A percentile compares a stretch with the other conserved stretches of the same genome.
Evolutionary conservation across 225 moss, liverwort and hornwort genomes (phyloP).

Genomic region (Pseudisothecium myosuroides): DNA sequence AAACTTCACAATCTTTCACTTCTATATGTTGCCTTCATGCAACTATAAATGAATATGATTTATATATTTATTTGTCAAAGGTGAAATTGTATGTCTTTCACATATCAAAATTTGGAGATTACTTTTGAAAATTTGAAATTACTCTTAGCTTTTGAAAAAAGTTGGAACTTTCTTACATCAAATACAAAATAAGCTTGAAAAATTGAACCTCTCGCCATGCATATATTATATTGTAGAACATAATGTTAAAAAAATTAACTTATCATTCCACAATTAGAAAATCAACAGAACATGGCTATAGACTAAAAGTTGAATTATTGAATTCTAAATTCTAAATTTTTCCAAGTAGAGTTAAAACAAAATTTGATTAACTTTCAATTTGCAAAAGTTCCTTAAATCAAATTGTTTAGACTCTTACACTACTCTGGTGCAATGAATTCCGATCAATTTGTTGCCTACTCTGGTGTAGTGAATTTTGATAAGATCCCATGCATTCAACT

Average conservation of each 20-base stretch:
- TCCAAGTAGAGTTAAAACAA: not conserved
- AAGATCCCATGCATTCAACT: too few relatives aligned
- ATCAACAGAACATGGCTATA: not conserved
- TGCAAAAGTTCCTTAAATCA: not conserved
- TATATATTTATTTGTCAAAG: accelerated
- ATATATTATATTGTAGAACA: not conserved
- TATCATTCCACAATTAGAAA: not conserved
- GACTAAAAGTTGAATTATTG: not conserved
- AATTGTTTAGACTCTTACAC: not conserved
- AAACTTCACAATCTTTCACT: not conserved
- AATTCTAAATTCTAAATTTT: not conserved
- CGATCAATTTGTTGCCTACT: too few relatives aligned
- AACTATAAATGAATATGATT: not conserved
- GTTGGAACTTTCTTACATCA: not conserved
- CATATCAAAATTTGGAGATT: not conserved
- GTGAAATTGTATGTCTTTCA: not conserved
- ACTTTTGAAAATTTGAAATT: not conserved
- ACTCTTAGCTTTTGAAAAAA: not conserved
- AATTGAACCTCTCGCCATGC: not conserved
- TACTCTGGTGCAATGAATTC: too few relatives aligned
- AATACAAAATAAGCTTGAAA: not conserved
- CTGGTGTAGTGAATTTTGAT: too few relatives aligned
- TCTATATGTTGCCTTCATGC: accelerated
- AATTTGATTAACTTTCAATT: not conserved
- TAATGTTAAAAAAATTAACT: not conserved